Base-by-base conservation (phyloP, 371 early-diverging fungal species). In the Zychaea mexicana region DNA sequence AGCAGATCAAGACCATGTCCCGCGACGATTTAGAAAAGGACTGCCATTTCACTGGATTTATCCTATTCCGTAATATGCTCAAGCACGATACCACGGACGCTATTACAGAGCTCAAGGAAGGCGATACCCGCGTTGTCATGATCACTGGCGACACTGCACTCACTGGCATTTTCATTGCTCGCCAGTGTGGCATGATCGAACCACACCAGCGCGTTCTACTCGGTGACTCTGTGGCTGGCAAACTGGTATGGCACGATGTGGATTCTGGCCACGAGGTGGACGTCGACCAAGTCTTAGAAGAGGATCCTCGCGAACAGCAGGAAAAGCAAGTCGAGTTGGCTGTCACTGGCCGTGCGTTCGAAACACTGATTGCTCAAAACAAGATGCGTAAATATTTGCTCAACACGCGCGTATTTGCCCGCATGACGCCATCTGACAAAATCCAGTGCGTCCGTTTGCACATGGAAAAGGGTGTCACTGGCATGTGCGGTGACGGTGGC, bases 401-500 rank as follows among this genome's bases (percentile, higher is more conserved):
- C 52, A 57, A 68, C n/a, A 86, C 79, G 7, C 84, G 88, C 24
- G 72, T 94, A 2, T 94, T 88, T 82, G 87, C 91, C 8, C 82
- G 93, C 57, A 91, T 94, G 90, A 85, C 86, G 46, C 93, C 94
- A 2, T 81, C 77, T 2, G 87, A 87, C 65, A 94, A 94, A 55
- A 78, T 81, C 42, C 55, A 67, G 1, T 88, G 89, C 59, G 90
- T 93, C 0, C 77, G 86, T 24, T 68, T 88, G n/a, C 82, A 67
- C 55, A 72, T 72, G 77, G 76, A 77, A 53, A 64, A 60, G 7
- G 70, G 77, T 3, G 67, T 84, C 13, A 94, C 96, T 5, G 97
- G 95, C 28, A 95, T 98, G 95, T 89, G 95, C 45, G 99, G 99
- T 24, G 99, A 99, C 77, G 99, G 99, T 30, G 94, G 98, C 66